Evolutionary conservation across 2,329 filamentous ascomycete genomes (phyloP), one percentile per base, ranked within the genome.

Genomic region (Colletotrichum plurivorum): DNA sequence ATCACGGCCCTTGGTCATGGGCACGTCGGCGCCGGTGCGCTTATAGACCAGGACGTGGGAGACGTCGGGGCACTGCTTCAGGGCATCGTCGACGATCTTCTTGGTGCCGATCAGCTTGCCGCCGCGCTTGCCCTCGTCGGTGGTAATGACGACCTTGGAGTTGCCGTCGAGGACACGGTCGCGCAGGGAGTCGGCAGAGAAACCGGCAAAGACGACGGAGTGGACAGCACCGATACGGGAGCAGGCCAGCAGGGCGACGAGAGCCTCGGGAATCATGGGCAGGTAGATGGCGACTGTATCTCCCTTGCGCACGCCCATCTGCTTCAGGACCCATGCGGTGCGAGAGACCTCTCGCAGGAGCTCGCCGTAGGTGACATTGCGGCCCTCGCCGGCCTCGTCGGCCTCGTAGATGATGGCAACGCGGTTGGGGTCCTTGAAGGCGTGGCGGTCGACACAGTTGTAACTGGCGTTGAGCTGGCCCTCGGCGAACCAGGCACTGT

Each of bases 371-470:
- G 94, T 96, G 80, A 99, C 92, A 73, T 88, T 95, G 74, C 95
- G 94, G 78, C 96, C 95, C 78, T 97, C 93, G 62, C 83, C 87
- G 49, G 92, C 89, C 83, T 99, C 96, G 77, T 99, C 96, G 70
- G 95, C 95, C 85, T 99, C 96, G 85, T 98, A 99, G 84, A 98
- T 97, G 83, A 99, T 97, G 80, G 96, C 96, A 55, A 96, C 90
- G 84, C 92, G 94, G 84, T 98, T 85, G 55, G 96, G 96, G 83
- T 97, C 91, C 83, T 95, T 94, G 83, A 97, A 89, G n/a, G 96
- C 96, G 82, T 98, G 95, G 71, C 96, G 93, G 78, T 99, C 96
- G 73, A 99, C 92, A 78, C 94, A 97, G 86, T 99, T 99, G 90
- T 94, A 98, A 31, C 93, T 96, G 72, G 96, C 96, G 77, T 99